A percentile compares a stretch with the other conserved stretches of the same genome.
Conservation (phyloP, 495 filamentous ascomycete genomes). For the Penicillium maclennaniae region DNA sequence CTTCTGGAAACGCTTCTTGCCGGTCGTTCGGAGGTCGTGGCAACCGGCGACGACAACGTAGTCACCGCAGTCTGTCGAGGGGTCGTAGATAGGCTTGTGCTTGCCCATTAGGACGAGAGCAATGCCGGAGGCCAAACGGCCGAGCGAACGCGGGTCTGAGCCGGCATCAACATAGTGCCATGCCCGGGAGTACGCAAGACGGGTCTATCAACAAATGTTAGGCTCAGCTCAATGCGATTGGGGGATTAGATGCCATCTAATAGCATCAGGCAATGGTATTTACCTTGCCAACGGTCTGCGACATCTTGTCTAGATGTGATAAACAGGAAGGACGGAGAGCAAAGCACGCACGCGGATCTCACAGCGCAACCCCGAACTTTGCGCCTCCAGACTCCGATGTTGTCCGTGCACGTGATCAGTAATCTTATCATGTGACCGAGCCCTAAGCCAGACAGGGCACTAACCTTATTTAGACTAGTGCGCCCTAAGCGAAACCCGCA, state of each 20-base stretch:
- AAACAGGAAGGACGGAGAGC: not conserved
- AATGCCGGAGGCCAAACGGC: conserved; percentile 87
- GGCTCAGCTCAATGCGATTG: not conserved
- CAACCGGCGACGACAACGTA: conserved; percentile 94
- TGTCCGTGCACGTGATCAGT: conserved; percentile 11
- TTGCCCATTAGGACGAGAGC: conserved; percentile 95
- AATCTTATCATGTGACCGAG: conserved; percentile 24
- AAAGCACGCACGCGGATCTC: not conserved
- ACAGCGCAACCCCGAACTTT: conserved; percentile 17
- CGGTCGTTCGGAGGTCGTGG: conserved; percentile 79
- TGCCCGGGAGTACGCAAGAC: conserved; percentile 88
- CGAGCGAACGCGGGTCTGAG: conserved; percentile 54
- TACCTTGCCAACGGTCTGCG: conserved; percentile 48
- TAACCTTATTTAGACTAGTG: conserved; percentile 24
- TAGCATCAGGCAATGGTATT: not conserved
- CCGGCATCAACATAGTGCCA: conserved; percentile 89
- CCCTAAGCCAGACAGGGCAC: conserved; percentile 22
- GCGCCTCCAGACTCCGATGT: conserved; percentile 13
- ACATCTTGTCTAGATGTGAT: conserved; percentile 31
- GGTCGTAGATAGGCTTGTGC: conserved; percentile 97
- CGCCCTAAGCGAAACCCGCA: conserved; percentile 48
- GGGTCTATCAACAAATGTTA: conserved; percentile 57
- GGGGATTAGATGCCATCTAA: not conserved
- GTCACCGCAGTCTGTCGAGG: conserved; percentile 95
- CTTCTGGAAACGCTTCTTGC: conserved; percentile 90